Base-by-base conservation (phyloP, 768 basidiomycete genomes). In the Podaxis sp. region DNA sequence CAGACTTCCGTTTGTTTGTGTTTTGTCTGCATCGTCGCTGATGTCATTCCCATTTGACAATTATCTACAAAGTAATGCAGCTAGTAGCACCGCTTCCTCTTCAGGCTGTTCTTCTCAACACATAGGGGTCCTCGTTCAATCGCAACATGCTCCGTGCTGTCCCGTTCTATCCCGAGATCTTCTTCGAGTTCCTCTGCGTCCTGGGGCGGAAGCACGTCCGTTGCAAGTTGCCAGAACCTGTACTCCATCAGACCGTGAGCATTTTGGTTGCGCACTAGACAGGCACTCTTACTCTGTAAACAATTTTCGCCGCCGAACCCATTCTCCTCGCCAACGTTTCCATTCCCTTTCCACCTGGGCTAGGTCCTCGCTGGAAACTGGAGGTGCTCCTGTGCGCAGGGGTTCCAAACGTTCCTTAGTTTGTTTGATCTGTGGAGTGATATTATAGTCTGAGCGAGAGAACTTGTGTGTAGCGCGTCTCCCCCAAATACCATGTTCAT, bases 241-340 rank as follows among this genome's bases (percentile, higher is more conserved):
- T 28, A 44, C 36, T 18, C 53, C 16, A 21, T 50, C 36, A 37
- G 55, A 52, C 53, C 25, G 11, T 44, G 51, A 55, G 51, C 61
- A 58, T 18, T 42, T 55, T 47, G 55, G 55, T 59, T 54, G 51
- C 56, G 55, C 59, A 36, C 47, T 50, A 62, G 47, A 38, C 37
- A 48, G 52, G 44, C 38, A 44, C 32, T 79, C 88, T 67, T 76
- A 92, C 92, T 77, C 82, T 61, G 77, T 82, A 73, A 93, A 96
- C 2, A 89, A 74, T 69, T 90, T 94, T 68, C 81, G 84, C 58
- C 94, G 79, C 23, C 81, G 79, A 36, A 83, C 71, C 94, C 94
- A 96, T 74, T 94, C 89, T 3, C 80, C 78, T 62, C 89, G 78
- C 93, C 93, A 95, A 67, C 82, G 85, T 5, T 66, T 73, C 89